Base-by-base conservation (phyloP, 2,329 filamentous ascomycete genomes). In the Curvularia lunata region DNA sequence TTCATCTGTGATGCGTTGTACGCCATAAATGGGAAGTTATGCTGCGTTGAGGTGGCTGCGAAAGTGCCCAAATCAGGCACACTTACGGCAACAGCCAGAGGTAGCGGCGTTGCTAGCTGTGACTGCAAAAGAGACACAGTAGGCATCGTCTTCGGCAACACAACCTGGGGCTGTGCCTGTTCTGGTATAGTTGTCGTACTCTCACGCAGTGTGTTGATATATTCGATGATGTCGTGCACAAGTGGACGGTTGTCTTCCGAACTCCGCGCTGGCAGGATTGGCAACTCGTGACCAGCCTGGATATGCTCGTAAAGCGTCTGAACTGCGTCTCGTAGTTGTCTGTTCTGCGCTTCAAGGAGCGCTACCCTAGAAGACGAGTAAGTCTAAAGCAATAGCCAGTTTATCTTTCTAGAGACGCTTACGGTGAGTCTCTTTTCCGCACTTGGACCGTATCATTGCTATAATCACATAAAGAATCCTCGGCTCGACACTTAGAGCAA, bases 331-430 rank as follows among this genome's bases (percentile, higher is more conserved):
- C 0, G 1, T 18, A 55, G 38, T 23, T 38, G n/a, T 30, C 12
- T 55, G 18, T 55, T 55, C 52, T 55, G 13, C 10, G 10, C 30
- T 10, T 55, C 12, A 1, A 55, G 47, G n/a, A 55, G 52, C 3
- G n/a, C 52, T 40, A 40, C 8, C 30, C 52, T 55, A 19, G 3
- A 5, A 23, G 18, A 3, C 0, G 8, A 28, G 3, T 55, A 8
- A 54, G 52, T 28, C 1, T 2, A n/a, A 38, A 18, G 28, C 6
- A 54, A 5, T 5, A 10, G n/a, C 25, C 10, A 45, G 1, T 30
- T 13, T 10, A 9, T 18, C 13, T 49, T 3, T 7, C 18, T 21
- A 12, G 21, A 16, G 21, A 45, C 6, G 8, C 52, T 54, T 50
- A 55, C 40, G 5, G 10, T 3, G 46, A 55, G 1, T 1, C 27